Conservation (phyloP, 2,329 filamentous ascomycete species). For the Curvularia lunata region DNA sequence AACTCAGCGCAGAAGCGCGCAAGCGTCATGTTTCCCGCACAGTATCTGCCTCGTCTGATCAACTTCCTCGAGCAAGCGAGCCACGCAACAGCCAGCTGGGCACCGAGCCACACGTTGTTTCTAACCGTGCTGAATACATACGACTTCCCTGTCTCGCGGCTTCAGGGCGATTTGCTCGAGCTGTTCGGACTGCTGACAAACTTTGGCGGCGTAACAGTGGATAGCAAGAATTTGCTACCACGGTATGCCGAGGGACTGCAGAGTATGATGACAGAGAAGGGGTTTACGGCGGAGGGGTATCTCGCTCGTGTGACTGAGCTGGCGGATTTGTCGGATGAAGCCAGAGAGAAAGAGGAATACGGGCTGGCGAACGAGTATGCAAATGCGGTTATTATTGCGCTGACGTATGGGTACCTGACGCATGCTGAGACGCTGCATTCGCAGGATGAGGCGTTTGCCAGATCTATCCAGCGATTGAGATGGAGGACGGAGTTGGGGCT, state of each 20-base stretch:
- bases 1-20: slow-evolving; percentile 36
- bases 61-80: slow-evolving; percentile 43
- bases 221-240: slow-evolving; percentile 27
- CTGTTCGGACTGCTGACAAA: slow-evolving; percentile 36
- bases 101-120: slow-evolving; percentile 27
- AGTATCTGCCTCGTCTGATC: slow-evolving; percentile 45
- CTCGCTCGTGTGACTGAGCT: slow-evolving; percentile 26
- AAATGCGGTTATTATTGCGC: slow-evolving; percentile 34
- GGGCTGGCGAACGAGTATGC: slow-evolving; percentile 30
- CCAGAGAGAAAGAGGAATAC: slow-evolving; percentile 23
- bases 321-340: slow-evolving; percentile 29
- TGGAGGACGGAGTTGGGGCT: slow-evolving; percentile 39
- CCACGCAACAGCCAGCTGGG: slow-evolving; percentile 30
- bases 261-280: slow-evolving; percentile 23
- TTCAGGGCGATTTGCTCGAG: slow-evolving; percentile 46
- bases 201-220: slow-evolving; percentile 29
- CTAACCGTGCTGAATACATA: slow-evolving; percentile 36
- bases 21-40: slow-evolving; percentile 42
- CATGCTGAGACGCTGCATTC: slow-evolving; percentile 36
- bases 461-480: slow-evolving; percentile 35
- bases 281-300: slow-evolving; percentile 27
- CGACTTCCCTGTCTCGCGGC: slow-evolving; percentile 26
- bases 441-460: slow-evolving; percentile 28
- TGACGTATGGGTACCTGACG: slow-evolving; percentile 44
- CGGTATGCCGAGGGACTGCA: slow-evolving; percentile 36